Base-by-base conservation (phyloP, 192 early-diverging fungal genomes). In the Globomyces pollinis-pini region DNA sequence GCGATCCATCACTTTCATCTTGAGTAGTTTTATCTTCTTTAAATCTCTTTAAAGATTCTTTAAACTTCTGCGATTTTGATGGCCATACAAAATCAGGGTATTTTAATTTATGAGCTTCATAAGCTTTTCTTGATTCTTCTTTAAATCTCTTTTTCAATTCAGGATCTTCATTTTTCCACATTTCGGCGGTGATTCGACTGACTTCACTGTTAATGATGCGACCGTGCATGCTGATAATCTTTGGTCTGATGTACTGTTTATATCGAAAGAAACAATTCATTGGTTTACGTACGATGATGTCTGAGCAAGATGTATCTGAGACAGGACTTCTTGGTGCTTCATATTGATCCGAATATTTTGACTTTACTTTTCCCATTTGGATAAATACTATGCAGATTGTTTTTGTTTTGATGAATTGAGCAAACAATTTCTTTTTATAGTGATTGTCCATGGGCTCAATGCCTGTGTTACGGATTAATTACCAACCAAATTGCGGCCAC, bases 71-170 rank as follows among this genome's bases (percentile, higher is more conserved):
- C 5, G 23, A 20, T 47, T 55, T 55, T 55, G 53, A 55, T 16
- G 53, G 53, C 53, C 53, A 55, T 26, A 55, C 53, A 55, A 55
- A 55, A n/a, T 55, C 53, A 24, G 44, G 44, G n/a, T 47, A 47
- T 55, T 38, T 36, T 21, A 28, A 20, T n/a, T 28, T 38, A 16
- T 55, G 53, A 26, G 29, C 53, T 8, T 33, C 1, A 28, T 38
- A 55, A 2, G 53, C 53, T 34, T 55, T 55, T n/a, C 33, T 31
- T 24, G 23, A 26, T n/a, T 55, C 53, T 26, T 38, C 23, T 6
- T 20, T 23, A 18, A 28, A 55, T 20, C 38, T 20, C 18, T 28
- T 20, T 35, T 41, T 36, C 4, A 18, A 26, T 36, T 36, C 53
- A 7, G 53, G 53, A 12, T 20, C 7, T 55, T 55, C 53, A 20